A percentile compares a stretch with the other conserved stretches of the same genome.
phyloP scores from a whole-genome alignment of 2,329 filamentous ascomycete species.

The Xylaria polymorpha region DNA sequence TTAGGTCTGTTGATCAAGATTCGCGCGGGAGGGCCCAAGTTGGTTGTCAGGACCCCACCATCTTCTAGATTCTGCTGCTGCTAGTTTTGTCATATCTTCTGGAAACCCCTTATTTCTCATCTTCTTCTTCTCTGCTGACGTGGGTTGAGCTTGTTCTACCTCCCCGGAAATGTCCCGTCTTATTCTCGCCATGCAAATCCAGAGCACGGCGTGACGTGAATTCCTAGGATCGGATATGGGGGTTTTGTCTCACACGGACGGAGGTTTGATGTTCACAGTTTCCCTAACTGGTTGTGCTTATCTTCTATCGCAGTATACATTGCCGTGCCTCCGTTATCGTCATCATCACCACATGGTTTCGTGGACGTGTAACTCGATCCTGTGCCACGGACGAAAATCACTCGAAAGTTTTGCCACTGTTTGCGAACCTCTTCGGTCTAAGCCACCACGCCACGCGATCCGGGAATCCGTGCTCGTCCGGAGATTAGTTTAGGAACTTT shows the following conservation, averaged over 20 bases:
- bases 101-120: background rate
- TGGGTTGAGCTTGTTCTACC: background rate
- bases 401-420: background rate
- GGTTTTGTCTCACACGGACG: constrained; percentile 5
- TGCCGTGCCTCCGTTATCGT: constrained; percentile 7
- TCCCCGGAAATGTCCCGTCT: background rate
- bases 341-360: constrained; percentile 19
- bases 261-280: background rate
- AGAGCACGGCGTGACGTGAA: constrained; percentile 8
- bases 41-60: background rate
- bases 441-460: constrained; percentile 5
- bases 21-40: constrained; percentile 16
- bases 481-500: background rate
- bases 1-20: constrained; percentile 18
- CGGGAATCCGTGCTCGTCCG: background rate
- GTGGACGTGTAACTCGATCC: constrained; percentile 6
- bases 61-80: background rate
- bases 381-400: constrained; percentile 23
- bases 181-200: background rate
- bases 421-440: background rate
- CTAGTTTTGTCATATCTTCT: background rate
- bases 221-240: background rate
- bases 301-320: constrained; percentile 8
- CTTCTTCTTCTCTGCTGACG: constrained; percentile 2
- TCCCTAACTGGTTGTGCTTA: background rate